Evolutionary conservation across 2,329 filamentous ascomycete species (phyloP), one percentile per base, ranked within the genome.

Genomic region (Fragosphaeria purpurea): DNA sequence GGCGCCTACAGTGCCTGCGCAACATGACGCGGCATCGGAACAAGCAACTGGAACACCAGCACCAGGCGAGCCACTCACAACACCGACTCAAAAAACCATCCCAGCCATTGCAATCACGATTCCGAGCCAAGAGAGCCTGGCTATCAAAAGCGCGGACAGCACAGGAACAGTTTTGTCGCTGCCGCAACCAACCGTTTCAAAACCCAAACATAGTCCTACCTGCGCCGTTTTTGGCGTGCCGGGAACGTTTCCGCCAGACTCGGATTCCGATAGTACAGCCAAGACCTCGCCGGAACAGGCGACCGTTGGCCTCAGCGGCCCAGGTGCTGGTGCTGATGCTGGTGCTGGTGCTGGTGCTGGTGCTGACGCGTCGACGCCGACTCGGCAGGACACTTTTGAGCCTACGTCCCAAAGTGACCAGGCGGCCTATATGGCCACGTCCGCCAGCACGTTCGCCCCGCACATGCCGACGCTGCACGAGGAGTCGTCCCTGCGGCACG

Each of bases 181-280:
- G 22, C 22, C 22, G 22, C 22, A 22, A 22, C 22, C 22, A 22
- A 22, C 22, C 22, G 22, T 22, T 22, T 22, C 22, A 22, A 22
- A 22, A 22, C 22, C 22, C 22, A 9, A 32, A 7, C 12, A 13
- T 39, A 43, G 46, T 12, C 41, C 41, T 10, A 43, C 12, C 4
- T 13, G 45, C 6, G 7, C 12, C 53, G 65, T 69, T 48, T 73
- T 76, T 41, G 71, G 71, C 41, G 64, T 83, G 12, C 82, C 83
- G 7, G 82, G 82, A 7, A 74, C 72, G 0, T 86, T 82, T 55
- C 79, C 79, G 1, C 62, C 64, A 5, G 68, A 72, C 38, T 43
- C 51, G 2, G 64, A 67, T 8, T 61, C 61, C 38, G 61, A 63
- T 32, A 46, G 41, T 48, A 41, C 52, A 6, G 13, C 40, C 11